Percentiles rank a stretch among this genome's conserved stretches.
phyloP scores from a whole-genome alignment of 371 early-diverging fungal species.

The Apophysomyces sp. region DNA sequence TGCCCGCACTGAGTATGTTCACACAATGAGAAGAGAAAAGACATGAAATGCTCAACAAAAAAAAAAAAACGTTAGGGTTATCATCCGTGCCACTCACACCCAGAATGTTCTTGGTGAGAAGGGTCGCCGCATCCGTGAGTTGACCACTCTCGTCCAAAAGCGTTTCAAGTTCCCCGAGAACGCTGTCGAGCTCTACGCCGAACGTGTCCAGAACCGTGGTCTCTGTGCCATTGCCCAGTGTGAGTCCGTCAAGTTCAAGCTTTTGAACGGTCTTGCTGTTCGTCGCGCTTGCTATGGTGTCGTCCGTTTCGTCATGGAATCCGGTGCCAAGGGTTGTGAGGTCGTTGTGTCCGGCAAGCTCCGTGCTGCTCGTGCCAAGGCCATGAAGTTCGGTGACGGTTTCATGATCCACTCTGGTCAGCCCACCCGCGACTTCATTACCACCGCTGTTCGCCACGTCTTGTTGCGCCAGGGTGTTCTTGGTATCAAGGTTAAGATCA shows the following conservation, averaged over 20 bases:
- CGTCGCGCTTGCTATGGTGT: conserved; percentile 99
- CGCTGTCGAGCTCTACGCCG: conserved; percentile 98
- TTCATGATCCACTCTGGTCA: conserved; percentile 99
- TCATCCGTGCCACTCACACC: conserved; percentile 98
- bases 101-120: conserved; percentile 98
- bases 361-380: conserved; percentile 99
- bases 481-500: conserved; percentile 99
- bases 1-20: conserved; percentile 88
- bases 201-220: conserved; percentile 98
- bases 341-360: conserved; percentile 99
- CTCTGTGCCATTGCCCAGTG: conserved; percentile 99
- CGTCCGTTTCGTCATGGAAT: conserved; percentile 98
- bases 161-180: conserved; percentile 98
- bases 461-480: conserved; percentile 98
- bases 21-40: not conserved
- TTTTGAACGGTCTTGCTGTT: conserved; percentile 96
- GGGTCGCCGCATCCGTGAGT: conserved; percentile 98
- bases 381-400: conserved; percentile 99
- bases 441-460: conserved; percentile 96
- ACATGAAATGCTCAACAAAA: not conserved
- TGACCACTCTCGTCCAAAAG: conserved; percentile 98
- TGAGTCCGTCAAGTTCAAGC: conserved; percentile 98
- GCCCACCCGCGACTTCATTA: conserved; percentile 96
- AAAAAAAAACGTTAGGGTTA: conserved; percentile 59
- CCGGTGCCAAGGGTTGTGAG: conserved; percentile 99